A percentile compares a stretch with the other conserved stretches of the same genome.
These are phyloP conservation scores for Globisporangium cylindrosporum DNA, from an alignment of 352 stramenopile species.

Conservation along the genomic window DNA sequence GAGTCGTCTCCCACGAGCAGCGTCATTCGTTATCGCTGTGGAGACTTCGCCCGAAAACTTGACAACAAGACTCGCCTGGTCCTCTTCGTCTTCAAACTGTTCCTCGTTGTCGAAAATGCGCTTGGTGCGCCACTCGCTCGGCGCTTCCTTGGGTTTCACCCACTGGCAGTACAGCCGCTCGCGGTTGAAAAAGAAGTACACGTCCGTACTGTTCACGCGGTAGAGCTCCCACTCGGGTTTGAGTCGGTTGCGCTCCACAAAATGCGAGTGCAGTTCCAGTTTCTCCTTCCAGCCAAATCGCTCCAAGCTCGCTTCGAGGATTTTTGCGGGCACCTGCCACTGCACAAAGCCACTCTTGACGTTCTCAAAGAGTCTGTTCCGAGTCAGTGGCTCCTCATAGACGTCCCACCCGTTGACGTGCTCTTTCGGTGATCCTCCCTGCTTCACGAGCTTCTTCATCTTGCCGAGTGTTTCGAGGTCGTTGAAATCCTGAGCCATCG, in stretches of 20 bases:
- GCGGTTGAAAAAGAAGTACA: constrained; percentile 79
- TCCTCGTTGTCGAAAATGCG: constrained; percentile 48
- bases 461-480: constrained; percentile 46
- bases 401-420: constrained; percentile 36
- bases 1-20: constrained; percentile 34
- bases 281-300: constrained; percentile 72
- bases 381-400: constrained; percentile 51
- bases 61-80: constrained; percentile 39
- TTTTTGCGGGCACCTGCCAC: constrained; percentile 48
- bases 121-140: constrained; percentile 49
- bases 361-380: constrained; percentile 68
- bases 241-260: constrained; percentile 52
- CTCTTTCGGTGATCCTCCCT: constrained; percentile 8
- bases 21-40: constrained; percentile 36
- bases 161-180: constrained; percentile 52
- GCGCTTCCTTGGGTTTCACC: constrained; percentile 37
- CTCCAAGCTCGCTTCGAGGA: constrained; percentile 27
- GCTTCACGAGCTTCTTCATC: constrained; percentile 34
- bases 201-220: constrained; percentile 45
- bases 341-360: constrained; percentile 56
- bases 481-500: constrained; percentile 45
- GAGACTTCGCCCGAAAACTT: constrained; percentile 41
- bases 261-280: constrained; percentile 35
- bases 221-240: constrained; percentile 59
- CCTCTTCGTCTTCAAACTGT: constrained; percentile 45